Base-by-base conservation (phyloP, 805 yeast species). In the Nakazawaea wyomingensis region DNA sequence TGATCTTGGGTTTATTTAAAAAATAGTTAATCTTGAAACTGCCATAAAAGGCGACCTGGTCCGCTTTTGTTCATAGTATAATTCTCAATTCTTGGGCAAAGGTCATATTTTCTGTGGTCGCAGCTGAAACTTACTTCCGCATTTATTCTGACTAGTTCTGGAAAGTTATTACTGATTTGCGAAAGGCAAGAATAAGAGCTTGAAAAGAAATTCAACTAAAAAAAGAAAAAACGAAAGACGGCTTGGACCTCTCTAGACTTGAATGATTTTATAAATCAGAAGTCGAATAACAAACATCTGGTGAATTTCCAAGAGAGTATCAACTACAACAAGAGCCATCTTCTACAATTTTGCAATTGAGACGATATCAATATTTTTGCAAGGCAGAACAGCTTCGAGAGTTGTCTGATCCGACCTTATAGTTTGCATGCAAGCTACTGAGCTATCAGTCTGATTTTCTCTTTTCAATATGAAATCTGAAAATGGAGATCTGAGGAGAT, bases 371-470 rank as follows among this genome's bases (percentile, higher is more conserved):
- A n/a, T n/a, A n/a, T n/a, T n/a, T n/a, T n/a, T n/a, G n/a, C n/a
- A n/a, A n/a, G n/a, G n/a, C n/a, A n/a, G n/a, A n/a, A n/a, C n/a
- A n/a, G n/a, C n/a, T n/a, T n/a, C n/a, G n/a, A n/a, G n/a, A n/a
- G n/a, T n/a, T n/a, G n/a, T n/a, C n/a, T n/a, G n/a, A n/a, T n/a
- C n/a, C 10, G 27, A 24, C 27, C 10, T 10, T 8, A 24, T 10
- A 24, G 32, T 29, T 29, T 29, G 32, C 32, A 29, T 29, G 32
- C 32, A 29, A 29, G 32, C 32, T n/a, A 6, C 32, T 29, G 8
- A 10, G 13, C 32, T 7, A 13, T 29, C 16, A 29, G 32, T 29
- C 4, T n/a, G 14, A 29, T 29, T 29, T n/a, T 29, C 13, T 29
- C 13, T 29, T 29, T 10, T 29, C 32, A 29, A 29, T 29, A 29